Evolutionary conservation across 805 yeast genomes (phyloP).

Genomic region (Metschnikowia borealis): DNA sequence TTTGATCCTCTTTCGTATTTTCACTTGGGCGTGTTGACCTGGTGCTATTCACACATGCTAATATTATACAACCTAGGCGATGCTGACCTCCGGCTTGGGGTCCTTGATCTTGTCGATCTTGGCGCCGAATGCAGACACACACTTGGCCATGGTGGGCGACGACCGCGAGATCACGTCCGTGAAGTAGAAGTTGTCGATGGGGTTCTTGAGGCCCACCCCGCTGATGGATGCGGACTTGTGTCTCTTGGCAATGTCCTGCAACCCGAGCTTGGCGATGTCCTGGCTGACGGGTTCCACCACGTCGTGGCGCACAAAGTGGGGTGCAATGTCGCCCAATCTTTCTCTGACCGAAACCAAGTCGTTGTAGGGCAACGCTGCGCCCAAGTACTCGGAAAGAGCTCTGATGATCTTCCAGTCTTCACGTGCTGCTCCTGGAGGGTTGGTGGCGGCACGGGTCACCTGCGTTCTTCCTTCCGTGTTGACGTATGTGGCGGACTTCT

Average conservation of each 20-base stretch:
- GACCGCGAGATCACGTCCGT: constrained; percentile 84
- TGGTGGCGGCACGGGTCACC: constrained; percentile 79
- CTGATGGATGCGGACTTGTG: constrained; percentile 29
- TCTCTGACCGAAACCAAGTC: constrained; percentile 62
- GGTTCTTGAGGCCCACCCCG: constrained; percentile 56
- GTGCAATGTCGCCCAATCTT: constrained; percentile 74
- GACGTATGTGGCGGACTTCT: constrained; percentile 77
- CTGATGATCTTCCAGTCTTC: constrained; percentile 88
- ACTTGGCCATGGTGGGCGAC: constrained; percentile 87
- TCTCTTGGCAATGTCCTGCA: constrained; percentile 41
- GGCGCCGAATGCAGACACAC: constrained; percentile 69
- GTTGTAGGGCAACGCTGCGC: constrained; percentile 70
- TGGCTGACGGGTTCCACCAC: constrained; percentile 63
- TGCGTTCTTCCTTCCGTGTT: constrained; percentile 91
- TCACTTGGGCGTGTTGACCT: not conserved
- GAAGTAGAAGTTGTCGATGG: constrained; percentile 80
- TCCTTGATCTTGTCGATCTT: constrained; percentile 57
- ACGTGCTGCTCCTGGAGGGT: constrained; percentile 84
- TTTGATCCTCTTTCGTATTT: too few species aligned
- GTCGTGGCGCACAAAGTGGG: constrained; percentile 74
- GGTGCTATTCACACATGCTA: constrained; percentile 12
- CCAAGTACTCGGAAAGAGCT: constrained; percentile 76
- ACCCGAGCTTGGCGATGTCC: constrained; percentile 55
- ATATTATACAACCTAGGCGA: constrained; percentile 11
- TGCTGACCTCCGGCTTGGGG: constrained; percentile 39